Base-by-base conservation (phyloP, 208 protist species). In the Leishmania guyanensis region DNA sequence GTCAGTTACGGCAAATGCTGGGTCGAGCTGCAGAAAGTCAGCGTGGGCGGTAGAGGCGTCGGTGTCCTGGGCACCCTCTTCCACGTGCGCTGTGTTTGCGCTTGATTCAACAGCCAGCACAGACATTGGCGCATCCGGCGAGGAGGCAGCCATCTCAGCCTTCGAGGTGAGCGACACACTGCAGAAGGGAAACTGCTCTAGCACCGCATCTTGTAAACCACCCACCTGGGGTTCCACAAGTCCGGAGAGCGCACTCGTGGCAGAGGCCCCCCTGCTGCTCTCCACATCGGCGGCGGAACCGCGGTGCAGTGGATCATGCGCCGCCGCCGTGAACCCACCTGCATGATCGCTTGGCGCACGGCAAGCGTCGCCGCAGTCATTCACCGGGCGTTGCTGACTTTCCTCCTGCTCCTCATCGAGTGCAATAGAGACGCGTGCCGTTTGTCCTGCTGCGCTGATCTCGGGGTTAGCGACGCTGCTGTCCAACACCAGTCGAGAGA, bases 401-500 rank as follows among this genome's bases (percentile, higher is more conserved):
- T 74, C 51, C 60, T 78, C 70, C 76, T 84, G 69, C n/a, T 60
- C 69, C 51, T 65, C 81, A 22, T 80, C 75, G 56, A 78, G 70
- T 39, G 80, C 76, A 5, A 77, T 78, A 1, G 69, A 80, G 2
- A 84, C 76, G 51, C 75, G 81, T 20, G 76, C 69, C 17, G 29
- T 26, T 53, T 26, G 20, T n/a, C 22, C 68, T 33, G 20, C 68
- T 33, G 22, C 68, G 17, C 43, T 53, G 39, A 26, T 73, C 22
- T 48, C 68, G 2, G 68, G 33, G 10, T 36, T 56, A 26, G 48
- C 48, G 14, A 36, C 70, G 43, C 12, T 75, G 70, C n/a, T 56
- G 48, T 48, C 48, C 39, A 75, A 10, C 26, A 56, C 3, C 12
- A 39, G 29, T 22, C 46, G 39, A 16, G 29, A 56, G n/a, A 56